phyloP scores from a whole-genome alignment of 768 basidiomycete genomes.

The Macrolepiota albuminosa region DNA sequence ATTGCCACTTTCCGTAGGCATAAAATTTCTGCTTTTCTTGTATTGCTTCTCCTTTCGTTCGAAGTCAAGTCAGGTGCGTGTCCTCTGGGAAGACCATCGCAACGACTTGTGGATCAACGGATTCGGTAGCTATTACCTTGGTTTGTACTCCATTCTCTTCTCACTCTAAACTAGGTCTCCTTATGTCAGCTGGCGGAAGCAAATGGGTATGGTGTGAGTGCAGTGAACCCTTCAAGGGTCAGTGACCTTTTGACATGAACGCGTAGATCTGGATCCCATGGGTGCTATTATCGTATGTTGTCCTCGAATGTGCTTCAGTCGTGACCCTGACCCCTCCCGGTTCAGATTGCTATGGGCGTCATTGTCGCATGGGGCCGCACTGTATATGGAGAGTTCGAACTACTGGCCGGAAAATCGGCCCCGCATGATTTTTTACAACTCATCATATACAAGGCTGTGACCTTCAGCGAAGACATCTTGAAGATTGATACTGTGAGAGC shows the following conservation, averaged over 20 bases:
- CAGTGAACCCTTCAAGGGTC: conserved; percentile 1
- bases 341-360: conserved; percentile 68
- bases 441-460: conserved; percentile 88
- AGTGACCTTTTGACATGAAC: neutral
- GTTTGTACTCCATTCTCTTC: neutral
- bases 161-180: conserved; percentile 46
- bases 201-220: conserved; percentile 77
- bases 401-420: conserved; percentile 89
- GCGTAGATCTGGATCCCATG: conserved; percentile 66
- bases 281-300: conserved; percentile 67
- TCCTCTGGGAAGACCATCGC: conserved; percentile 97
- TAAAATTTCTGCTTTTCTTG: conserved; percentile 83
- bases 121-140: conserved; percentile 45
- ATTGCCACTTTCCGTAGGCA: conserved; percentile 36
- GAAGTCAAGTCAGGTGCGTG: conserved; percentile 84
- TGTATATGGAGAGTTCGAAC: conserved; percentile 74
- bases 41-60: conserved; percentile 79
- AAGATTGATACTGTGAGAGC: conserved; percentile 90
- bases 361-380: conserved; percentile 76
- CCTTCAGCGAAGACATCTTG: conserved; percentile 82
- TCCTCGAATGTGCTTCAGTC: conserved; percentile 2
- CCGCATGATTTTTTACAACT: conserved; percentile 88
- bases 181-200: conserved; percentile 81
- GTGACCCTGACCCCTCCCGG: conserved; percentile 5
- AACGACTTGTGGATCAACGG: conserved; percentile 88